Evolutionary conservation across 2,329 filamentous ascomycete species (phyloP).

Genomic region (Claviceps sp.): DNA sequence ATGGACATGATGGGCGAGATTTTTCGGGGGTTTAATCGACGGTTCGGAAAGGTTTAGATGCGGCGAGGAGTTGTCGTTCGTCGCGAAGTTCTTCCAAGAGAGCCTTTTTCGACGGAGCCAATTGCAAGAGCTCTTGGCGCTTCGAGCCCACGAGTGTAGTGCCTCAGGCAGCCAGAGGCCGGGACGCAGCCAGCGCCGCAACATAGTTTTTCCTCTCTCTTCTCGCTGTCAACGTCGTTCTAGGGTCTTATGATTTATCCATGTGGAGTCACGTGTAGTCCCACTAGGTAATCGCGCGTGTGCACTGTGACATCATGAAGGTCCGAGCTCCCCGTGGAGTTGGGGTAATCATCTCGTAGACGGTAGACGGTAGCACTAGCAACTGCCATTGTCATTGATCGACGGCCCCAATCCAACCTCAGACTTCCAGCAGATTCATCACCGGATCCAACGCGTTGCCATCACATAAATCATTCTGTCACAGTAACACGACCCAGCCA

Average conservation of each 20-base stretch:
- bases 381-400: neutral
- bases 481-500: slow-evolving; percentile 2
- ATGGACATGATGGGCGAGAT: slow-evolving; percentile 53
- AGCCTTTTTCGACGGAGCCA: slow-evolving; percentile 25
- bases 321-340: neutral
- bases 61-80: neutral
- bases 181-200: neutral
- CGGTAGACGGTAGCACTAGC: no score
- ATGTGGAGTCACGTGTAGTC: neutral
- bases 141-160: slow-evolving; percentile 14
- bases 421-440: no score
- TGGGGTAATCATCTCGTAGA: neutral
- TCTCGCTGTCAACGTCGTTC: no score
- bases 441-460: no score
- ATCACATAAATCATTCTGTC: slow-evolving; percentile 1
- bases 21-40: slow-evolving; percentile 19
- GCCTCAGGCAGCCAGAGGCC: slow-evolving; percentile 15
- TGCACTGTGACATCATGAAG: slow-evolving; percentile 9
- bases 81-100: slow-evolving; percentile 16
- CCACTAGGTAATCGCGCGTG: neutral
- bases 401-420: no score
- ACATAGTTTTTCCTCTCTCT: neutral
- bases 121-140: slow-evolving; percentile 16
- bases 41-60: slow-evolving; percentile 17
- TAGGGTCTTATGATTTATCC: no score